Evolutionary conservation across 1,284 basidiomycete species (phyloP).

Genomic region (Phylloboletellus chloephorus): DNA sequence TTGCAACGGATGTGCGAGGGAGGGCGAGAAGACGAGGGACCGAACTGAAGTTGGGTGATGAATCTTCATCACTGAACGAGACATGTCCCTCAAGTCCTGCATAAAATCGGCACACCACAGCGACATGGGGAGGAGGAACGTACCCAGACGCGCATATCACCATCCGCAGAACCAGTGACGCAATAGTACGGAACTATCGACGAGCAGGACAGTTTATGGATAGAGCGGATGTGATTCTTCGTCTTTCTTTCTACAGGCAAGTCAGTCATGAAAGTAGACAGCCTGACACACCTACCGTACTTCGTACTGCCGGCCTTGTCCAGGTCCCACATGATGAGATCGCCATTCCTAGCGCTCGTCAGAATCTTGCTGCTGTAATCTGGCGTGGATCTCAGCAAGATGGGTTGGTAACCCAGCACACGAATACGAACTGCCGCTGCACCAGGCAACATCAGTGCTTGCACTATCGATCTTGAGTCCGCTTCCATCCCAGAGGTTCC

Average conservation of each 20-base stretch:
- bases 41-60: conserved; percentile 71
- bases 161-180: conserved; percentile 79
- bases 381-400: conserved; percentile 27
- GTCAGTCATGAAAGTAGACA: conserved; percentile 12
- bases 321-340: conserved; percentile 82
- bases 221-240: conserved; percentile 71
- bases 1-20: conserved; percentile 57
- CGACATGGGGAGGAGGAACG: conserved; percentile 19
- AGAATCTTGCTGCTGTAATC: conserved; percentile 75
- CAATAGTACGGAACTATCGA: conserved; percentile 62
- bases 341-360: conserved; percentile 79
- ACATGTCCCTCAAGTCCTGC: conserved; percentile 72
- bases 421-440: conserved; percentile 57
- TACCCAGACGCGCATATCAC: conserved; percentile 80
- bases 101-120: neutral
- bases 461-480: conserved; percentile 71
- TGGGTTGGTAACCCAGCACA: neutral
- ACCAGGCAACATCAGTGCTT: conserved; percentile 80
- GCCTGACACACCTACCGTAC: conserved; percentile 49
- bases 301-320: conserved; percentile 63
- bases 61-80: conserved; percentile 65
- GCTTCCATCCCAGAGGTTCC: conserved; percentile 69
- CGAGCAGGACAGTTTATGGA: conserved; percentile 67
- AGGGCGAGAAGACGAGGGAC: conserved; percentile 68
- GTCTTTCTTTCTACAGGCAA: conserved; percentile 55